phyloP scores from a whole-genome alignment of 352 stramenopile genomes.

The Phytophthora constricta region DNA sequence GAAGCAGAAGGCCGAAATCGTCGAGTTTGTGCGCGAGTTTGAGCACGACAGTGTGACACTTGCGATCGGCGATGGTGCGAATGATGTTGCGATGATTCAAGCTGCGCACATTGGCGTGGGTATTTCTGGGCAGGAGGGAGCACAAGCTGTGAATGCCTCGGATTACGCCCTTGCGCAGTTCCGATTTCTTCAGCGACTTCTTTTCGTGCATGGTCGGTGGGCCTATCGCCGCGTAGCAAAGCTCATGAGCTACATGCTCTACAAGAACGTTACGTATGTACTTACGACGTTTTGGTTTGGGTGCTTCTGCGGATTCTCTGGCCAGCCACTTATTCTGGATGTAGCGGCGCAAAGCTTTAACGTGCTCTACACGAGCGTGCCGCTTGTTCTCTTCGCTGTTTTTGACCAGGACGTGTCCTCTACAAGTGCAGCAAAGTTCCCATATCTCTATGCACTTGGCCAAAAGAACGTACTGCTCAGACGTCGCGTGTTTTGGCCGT shows the following conservation, averaged over 20 bases:
- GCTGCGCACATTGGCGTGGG: conserved; percentile 92
- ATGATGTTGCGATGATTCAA: conserved; percentile 97
- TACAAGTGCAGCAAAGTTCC: conserved; percentile 67
- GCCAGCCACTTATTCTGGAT: conserved; percentile 80
- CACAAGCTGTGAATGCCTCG: conserved; percentile 92
- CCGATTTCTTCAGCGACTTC: conserved; percentile 90
- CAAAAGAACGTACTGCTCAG: conserved; percentile 70
- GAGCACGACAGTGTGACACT: conserved; percentile 85
- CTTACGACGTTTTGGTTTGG: conserved; percentile 87
- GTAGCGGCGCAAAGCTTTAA: conserved; percentile 86
- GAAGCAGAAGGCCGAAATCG: conserved; percentile 88
- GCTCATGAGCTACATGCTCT: conserved; percentile 95
- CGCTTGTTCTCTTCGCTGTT: conserved; percentile 79
- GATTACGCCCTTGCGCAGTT: conserved; percentile 96
- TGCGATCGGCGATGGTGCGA: conserved; percentile 95
- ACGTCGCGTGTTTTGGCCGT: conserved; percentile 81
- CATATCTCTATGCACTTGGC: conserved; percentile 69
- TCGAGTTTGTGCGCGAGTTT: conserved; percentile 76
- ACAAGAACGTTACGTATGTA: conserved; percentile 94
- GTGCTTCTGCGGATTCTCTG: conserved; percentile 81
- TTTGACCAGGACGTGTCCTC: conserved; percentile 83
- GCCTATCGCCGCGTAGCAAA: conserved; percentile 93
- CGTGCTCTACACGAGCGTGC: conserved; percentile 80
- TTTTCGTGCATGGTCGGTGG: conserved; percentile 94
- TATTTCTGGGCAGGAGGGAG: conserved; percentile 92